Percentiles rank a stretch among this genome's conserved stretches.
These are phyloP conservation scores for Tuber indicum DNA, from an alignment of 495 filamentous ascomycete species.

Conservation along the genomic window DNA sequence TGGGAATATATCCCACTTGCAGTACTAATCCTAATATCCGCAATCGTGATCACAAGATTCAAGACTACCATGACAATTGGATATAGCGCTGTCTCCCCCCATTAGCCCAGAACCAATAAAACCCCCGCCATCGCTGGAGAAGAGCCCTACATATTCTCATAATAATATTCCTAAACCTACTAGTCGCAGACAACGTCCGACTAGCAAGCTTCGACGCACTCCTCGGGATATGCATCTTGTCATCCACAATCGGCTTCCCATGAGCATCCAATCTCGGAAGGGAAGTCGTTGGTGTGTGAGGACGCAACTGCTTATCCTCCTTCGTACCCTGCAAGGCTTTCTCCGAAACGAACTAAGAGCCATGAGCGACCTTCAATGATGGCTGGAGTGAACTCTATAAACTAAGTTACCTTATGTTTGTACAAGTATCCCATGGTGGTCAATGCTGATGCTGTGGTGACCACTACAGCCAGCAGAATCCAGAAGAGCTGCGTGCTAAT, in stretches of 20 bases:
- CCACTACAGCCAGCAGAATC: constrained; percentile 27
- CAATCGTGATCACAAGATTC: constrained; percentile 24
- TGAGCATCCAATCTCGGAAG: constrained; percentile 29
- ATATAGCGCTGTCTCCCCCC: constrained; percentile 14
- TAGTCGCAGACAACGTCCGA: constrained; percentile 15
- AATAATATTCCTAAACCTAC: constrained; percentile 19
- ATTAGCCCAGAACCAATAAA: constrained; percentile 4
- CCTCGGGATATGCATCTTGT: constrained; percentile 4
- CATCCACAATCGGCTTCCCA: constrained; percentile 13
- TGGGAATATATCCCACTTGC: constrained; percentile 19
- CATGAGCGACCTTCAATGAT: neutral
- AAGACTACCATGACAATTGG: constrained; percentile 26
- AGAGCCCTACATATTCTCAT: constrained; percentile 20
- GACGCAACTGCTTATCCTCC: neutral
- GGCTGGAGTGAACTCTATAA: neutral
- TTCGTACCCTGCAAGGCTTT: neutral
- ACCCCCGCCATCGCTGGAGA: neutral
- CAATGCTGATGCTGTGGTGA: constrained; percentile 20
- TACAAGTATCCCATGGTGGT: constrained; percentile 24
- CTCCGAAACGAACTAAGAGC: constrained; percentile 12
- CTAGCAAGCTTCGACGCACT: constrained; percentile 24
- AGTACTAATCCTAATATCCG: constrained; percentile 22
- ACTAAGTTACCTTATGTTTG: constrained; percentile 22
- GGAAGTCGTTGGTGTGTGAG: neutral
- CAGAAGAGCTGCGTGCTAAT: constrained; percentile 34